Base-by-base conservation (phyloP, 371 early-diverging fungal species). In the Zancudomyces culisetae region DNA sequence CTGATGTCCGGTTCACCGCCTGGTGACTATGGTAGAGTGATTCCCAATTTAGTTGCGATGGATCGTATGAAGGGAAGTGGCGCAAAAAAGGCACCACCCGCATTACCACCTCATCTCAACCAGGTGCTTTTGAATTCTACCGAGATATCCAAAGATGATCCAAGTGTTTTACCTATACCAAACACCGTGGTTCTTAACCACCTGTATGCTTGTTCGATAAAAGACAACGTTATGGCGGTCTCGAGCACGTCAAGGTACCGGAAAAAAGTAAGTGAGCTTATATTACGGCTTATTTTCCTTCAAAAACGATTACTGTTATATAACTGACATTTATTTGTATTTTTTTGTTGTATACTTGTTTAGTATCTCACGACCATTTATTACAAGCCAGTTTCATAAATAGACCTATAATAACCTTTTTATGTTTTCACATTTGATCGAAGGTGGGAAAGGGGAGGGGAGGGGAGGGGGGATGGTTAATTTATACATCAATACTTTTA, bases 171-270 rank as follows among this genome's bases (percentile, higher is more conserved):
- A 23, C 85, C 88, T 0, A 81, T 84, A 30, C 95, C 97, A 18
- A 85, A 88, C 56, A 90, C 91, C 57, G 97, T 93, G 18, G 85
- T 82, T 18, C 64, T 96, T 50, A 93, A 94, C 57, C 97, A 96
- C 63, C 62, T 96, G 45, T 93, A 93, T 61, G 93, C 97, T 2
- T 90, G 87, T 56, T 85, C 87, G 1, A 94, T 96, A 45, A 78
- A 88, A 53, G 93, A 94, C 58, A 87, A 90, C 30, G 94, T 96
- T 20, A 86, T 96, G 87, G 94, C 93, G 4, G 73, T 96, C 42
- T 85, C 88, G 18, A 79, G 79, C 21, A 88, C 90, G 3, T 72
- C 82, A 20, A 71, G 89, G 50, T 89, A 89, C 56, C 72, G 88
- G 49, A 84, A 85, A 59, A 95, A 94, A 82, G 50, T 49, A 49